phyloP scores from a whole-genome alignment of 768 basidiomycete species.

The Russula earlei region DNA sequence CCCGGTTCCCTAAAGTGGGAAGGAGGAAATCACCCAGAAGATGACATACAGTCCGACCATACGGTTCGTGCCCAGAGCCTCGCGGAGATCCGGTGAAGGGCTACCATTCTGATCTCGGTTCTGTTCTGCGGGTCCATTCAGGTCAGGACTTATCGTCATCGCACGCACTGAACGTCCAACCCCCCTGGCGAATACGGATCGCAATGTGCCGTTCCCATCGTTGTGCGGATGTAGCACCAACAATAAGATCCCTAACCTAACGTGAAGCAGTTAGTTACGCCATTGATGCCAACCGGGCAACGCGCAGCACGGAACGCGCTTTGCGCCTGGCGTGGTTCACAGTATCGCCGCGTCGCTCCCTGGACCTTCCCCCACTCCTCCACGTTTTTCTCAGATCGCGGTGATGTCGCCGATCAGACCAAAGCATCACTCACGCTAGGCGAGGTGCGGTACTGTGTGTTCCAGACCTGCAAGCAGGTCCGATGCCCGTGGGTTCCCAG shows the following conservation, averaged over 20 bases:
- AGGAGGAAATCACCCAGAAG: neutral
- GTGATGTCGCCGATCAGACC: constrained; percentile 48
- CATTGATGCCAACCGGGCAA: too few species aligned
- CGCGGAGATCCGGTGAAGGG: neutral
- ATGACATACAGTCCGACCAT: neutral
- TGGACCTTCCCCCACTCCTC: constrained; percentile 43
- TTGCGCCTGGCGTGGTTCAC: too few species aligned
- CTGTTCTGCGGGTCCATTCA: neutral
- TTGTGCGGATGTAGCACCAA: too few species aligned
- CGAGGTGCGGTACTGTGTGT: neutral
- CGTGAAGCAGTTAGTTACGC: too few species aligned
- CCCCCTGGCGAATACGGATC: too few species aligned
- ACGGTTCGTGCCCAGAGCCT: neutral
- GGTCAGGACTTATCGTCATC: neutral
- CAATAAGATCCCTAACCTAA: too few species aligned
- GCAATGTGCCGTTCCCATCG: too few species aligned
- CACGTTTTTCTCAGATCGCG: constrained; percentile 46
- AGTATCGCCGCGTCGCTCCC: constrained; percentile 26
- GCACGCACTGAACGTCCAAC: too few species aligned
- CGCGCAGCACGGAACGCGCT: too few species aligned
- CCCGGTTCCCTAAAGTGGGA: neutral
- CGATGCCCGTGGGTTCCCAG: neutral
- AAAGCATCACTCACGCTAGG: neutral
- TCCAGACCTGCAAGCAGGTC: neutral
- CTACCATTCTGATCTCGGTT: neutral